Conservation (phyloP, 108 stramenopile genomes). For the Aurantiochytrium sp. region DNA sequence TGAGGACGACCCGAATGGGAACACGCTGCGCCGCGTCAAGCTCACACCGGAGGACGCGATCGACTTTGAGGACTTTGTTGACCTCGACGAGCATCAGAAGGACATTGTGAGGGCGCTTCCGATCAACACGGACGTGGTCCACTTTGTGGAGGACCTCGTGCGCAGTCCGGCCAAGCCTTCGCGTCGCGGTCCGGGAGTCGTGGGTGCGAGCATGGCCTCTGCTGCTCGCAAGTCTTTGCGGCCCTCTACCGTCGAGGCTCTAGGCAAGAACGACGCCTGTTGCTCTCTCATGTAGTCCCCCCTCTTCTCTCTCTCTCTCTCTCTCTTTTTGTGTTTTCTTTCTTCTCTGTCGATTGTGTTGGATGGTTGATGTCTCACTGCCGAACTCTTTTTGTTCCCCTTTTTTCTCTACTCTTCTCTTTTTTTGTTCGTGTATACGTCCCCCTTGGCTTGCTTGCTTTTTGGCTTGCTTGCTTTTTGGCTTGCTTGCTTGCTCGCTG, state of each 20-base stretch:
- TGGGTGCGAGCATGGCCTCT: too few relatives aligned
- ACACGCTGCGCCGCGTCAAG: not conserved
- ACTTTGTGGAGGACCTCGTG: not conserved
- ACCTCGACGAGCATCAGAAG: not conserved
- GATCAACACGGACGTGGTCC: not conserved
- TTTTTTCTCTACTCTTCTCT: too few relatives aligned
- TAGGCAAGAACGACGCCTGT: not conserved
- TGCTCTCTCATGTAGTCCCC: not conserved
- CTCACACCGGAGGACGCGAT: not conserved
- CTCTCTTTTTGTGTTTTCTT: not conserved
- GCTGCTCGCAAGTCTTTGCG: too few relatives aligned
- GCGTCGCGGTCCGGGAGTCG: too few relatives aligned
- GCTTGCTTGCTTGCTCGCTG: too few relatives aligned
- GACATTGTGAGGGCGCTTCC: not conserved
- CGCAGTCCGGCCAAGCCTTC: too few relatives aligned
- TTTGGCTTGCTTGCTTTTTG: too few relatives aligned
- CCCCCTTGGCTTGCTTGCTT: too few relatives aligned
- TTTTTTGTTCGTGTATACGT: too few relatives aligned
- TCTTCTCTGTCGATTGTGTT: not conserved
- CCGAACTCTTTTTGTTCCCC: not conserved
- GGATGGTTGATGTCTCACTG: not conserved
- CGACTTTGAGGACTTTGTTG: constrained; percentile 10
- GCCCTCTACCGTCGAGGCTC: not conserved
- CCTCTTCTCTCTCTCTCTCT: not conserved
- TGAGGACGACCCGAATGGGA: not conserved